Percentiles rank a stretch among this genome's conserved stretches.
These are phyloP conservation scores for Lichtheimia ornata DNA, from an alignment of 371 early-diverging fungal genomes.

Conservation along the genomic window DNA sequence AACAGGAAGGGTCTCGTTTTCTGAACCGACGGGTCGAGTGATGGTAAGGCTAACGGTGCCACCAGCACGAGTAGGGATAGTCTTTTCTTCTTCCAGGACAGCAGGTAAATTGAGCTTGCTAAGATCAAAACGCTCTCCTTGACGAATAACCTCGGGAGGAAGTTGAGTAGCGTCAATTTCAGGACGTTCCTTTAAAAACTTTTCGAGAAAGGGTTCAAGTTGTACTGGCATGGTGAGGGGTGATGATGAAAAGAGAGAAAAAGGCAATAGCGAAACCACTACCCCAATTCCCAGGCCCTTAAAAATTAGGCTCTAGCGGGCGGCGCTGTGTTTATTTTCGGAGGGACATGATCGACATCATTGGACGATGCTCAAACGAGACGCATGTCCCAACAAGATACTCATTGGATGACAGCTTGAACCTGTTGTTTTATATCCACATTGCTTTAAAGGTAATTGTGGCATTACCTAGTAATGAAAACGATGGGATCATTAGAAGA, in stretches of 20 bases:
- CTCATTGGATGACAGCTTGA: too few species aligned
- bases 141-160: neutral
- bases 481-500: too few species aligned
- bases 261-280: too few species aligned
- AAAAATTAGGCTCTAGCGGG: too few species aligned
- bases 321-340: too few species aligned
- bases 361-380: too few species aligned
- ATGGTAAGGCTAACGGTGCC: constrained; percentile 9
- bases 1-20: constrained; percentile 15
- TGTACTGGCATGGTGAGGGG: neutral
- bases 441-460: too few species aligned
- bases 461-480: too few species aligned
- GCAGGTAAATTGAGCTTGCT: neutral
- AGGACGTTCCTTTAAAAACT: constrained; percentile 6
- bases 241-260: neutral
- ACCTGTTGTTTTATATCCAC: too few species aligned
- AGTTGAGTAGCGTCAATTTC: constrained; percentile 1
- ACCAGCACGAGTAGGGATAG: constrained; percentile 2
- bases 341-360: too few species aligned
- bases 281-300: too few species aligned
- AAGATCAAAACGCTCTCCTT: neutral
- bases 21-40: constrained; percentile 19
- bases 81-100: constrained; percentile 12
- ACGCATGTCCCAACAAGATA: too few species aligned
- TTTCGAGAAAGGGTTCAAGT: constrained; percentile 10